Evolutionary conservation across 2,329 filamentous ascomycete genomes (phyloP), one percentile per base, ranked within the genome.

Genomic region (Colletotrichum brevisporum): DNA sequence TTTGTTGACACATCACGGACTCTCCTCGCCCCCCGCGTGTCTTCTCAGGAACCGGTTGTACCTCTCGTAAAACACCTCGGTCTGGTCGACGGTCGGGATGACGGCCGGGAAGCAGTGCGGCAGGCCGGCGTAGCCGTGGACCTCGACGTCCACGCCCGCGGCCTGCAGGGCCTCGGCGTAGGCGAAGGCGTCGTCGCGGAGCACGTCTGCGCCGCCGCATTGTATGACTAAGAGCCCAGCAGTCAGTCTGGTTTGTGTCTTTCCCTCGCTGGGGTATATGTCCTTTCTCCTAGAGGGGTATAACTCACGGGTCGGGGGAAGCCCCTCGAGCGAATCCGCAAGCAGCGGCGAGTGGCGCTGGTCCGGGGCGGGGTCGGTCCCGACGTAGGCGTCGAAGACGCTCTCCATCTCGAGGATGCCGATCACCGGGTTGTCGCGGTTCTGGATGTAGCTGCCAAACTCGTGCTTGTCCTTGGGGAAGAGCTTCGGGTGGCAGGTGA

Each of bases 131-230:
- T 79, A 81, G n/a, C 74, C 68, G 52, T 78, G 71, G 15, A 79
- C 56, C 51, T 79, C 75, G 15, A 77, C 76, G 2, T 76, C 72
- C 4, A 76, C 76, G 18, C 78, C 78, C 6, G 76, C 77, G 2
- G 71, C 73, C 63, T 76, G 51, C n/a, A 82, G 73, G 9, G 75
- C 75, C 64, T 81, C 79, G 4, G 78, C 79, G 58, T 81, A 81
- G 3, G 80, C 81, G 24, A 82, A 72, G 6, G 73, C 79, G 24
- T 82, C 81, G 57, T 82, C 81, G 27, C 80, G 76, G n/a, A 81
- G 71, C 2, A 76, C 66, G 58, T 82, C 81, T 24, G 73, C 71
- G 3, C 80, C 80, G 3, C 75, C 79, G 6, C 76, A 72, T 52
- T 80, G 74, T 13, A 82, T 71, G 26, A 81, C 79, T 81, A 36